These are phyloP conservation scores for Cucumis melo DNA, from an alignment of 306 rosid genomes.

Conservation along the genomic window DNA sequence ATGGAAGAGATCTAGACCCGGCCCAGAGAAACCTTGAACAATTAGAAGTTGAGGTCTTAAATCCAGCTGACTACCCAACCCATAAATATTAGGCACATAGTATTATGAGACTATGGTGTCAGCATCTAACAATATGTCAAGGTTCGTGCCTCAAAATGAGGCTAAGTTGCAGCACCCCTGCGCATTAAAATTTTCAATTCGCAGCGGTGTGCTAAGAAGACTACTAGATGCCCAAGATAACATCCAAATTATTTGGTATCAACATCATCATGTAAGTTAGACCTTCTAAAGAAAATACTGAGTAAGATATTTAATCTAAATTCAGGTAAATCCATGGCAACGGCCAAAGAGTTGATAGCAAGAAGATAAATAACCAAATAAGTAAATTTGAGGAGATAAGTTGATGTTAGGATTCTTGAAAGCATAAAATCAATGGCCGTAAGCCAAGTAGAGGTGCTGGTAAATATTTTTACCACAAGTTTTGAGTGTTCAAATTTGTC, in stretches of 20 bases:
- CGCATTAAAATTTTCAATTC: not conserved
- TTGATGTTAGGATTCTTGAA: not conserved
- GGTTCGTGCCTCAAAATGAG: too few species aligned
- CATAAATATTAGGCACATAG: not conserved
- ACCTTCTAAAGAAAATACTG: not conserved
- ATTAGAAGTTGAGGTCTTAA: not conserved
- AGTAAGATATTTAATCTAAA: not conserved
- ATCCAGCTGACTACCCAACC: not conserved
- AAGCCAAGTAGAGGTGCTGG: not conserved
- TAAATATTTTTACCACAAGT: not conserved
- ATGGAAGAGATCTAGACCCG: not conserved
- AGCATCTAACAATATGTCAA: too few species aligned
- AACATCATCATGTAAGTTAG: not conserved
- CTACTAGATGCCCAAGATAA: not conserved
- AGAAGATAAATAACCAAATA: too few species aligned
- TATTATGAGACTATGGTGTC: not conserved
- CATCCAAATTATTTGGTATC: not conserved
- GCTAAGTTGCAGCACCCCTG: not conserved
- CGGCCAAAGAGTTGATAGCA: not conserved
- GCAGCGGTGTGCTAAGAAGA: not conserved
- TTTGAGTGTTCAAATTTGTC: not conserved
- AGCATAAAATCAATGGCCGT: not conserved
- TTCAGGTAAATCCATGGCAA: not conserved
- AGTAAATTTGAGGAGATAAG: not conserved
- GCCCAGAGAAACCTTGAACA: not conserved